Evolutionary conservation across 2,329 filamentous ascomycete species (phyloP).

Genomic region (Xylariaceae sp.): DNA sequence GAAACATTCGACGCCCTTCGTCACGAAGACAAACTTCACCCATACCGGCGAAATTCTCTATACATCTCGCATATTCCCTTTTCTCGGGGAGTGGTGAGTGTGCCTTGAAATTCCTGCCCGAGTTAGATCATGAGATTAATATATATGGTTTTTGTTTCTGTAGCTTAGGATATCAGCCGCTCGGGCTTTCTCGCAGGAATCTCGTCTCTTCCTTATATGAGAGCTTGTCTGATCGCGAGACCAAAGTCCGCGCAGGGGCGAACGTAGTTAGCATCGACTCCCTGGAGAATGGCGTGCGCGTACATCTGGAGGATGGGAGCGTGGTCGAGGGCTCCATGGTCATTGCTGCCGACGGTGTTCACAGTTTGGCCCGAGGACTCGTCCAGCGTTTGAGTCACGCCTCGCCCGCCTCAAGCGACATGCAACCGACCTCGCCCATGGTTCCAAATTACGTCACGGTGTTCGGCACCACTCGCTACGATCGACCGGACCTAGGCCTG

Average conservation of each 20-base stretch:
- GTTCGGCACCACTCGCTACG: constrained; percentile 8
- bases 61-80: neutral
- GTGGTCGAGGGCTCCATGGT: constrained; percentile 20
- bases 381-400: constrained; percentile 10
- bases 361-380: constrained; percentile 18
- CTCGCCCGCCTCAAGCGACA: neutral
- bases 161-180: constrained; percentile 13
- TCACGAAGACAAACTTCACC: constrained; percentile 10
- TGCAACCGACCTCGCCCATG: constrained; percentile 9
- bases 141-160: neutral
- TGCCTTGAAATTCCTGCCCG: neutral
- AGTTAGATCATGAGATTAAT: too few species aligned
- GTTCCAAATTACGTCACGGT: constrained; percentile 8
- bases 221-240: constrained; percentile 12
- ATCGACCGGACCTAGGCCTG: constrained; percentile 1
- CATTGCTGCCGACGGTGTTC: constrained; percentile 22
- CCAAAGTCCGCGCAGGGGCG: constrained; percentile 15
- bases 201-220: constrained; percentile 20
- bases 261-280: constrained; percentile 17
- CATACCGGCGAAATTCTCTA: constrained; percentile 5
- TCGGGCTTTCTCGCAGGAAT: constrained; percentile 18
- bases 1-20: constrained; percentile 2
- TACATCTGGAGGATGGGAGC: constrained; percentile 20
- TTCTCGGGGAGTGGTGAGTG: constrained; percentile 11
- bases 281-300: constrained; percentile 16